Conservation (phyloP, 2,329 filamentous ascomycete genomes). For the Penicillium thymicola region DNA sequence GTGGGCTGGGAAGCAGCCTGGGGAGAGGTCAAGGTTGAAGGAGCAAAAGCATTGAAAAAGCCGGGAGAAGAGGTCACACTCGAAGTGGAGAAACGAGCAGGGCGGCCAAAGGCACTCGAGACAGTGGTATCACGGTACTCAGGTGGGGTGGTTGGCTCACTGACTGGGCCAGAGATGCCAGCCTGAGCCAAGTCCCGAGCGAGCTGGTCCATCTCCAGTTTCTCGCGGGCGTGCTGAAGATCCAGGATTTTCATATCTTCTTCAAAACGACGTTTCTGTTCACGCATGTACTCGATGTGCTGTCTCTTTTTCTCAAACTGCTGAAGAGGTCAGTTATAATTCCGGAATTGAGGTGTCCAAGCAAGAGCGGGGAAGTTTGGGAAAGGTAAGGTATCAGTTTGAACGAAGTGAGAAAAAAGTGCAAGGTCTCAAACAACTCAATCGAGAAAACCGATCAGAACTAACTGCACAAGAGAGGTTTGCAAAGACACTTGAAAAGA, state of each 20-base stretch:
- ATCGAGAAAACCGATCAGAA: not conserved
- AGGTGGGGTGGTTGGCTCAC: constrained; percentile 92
- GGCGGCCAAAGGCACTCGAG: constrained; percentile 74
- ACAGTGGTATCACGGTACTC: constrained; percentile 84
- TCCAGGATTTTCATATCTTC: constrained; percentile 89
- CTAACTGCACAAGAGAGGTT: not conserved
- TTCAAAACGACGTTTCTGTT: constrained; percentile 86
- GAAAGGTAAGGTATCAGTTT: not conserved
- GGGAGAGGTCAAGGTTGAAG: constrained; percentile 77
- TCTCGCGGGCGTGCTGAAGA: constrained; percentile 76
- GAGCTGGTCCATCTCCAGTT: constrained; percentile 80
- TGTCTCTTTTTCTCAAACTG: constrained; percentile 92
- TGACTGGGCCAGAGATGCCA: constrained; percentile 68
- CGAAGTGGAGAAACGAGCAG: constrained; percentile 84
- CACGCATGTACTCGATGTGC: constrained; percentile 86
- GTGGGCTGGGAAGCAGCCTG: constrained; percentile 54
- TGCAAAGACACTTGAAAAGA: not conserved
- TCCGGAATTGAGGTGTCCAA: not conserved
- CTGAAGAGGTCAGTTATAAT: constrained; percentile 36
- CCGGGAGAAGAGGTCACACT: constrained; percentile 80
- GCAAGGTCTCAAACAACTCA: not conserved
- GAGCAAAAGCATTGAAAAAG: constrained; percentile 67
- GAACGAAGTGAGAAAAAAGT: not conserved
- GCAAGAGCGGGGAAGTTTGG: not conserved
- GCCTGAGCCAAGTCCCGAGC: constrained; percentile 69